These are phyloP conservation scores for Dunaliella primolecta DNA, from an alignment of 139 green algal species.

Conservation along the genomic window DNA sequence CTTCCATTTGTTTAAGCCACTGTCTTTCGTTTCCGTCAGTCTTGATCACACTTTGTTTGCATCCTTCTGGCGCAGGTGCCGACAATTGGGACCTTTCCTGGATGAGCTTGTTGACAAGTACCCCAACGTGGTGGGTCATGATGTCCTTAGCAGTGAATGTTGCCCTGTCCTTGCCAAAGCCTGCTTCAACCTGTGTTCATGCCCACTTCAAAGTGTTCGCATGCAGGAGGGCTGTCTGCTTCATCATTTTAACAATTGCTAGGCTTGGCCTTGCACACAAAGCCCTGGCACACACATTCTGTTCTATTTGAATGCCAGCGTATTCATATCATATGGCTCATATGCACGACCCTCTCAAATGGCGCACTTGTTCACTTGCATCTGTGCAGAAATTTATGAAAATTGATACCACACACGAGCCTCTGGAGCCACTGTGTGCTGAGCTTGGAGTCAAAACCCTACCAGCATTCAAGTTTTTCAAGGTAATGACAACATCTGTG, in stretches of 20 bases:
- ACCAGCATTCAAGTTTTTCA: slow-evolving; percentile 77
- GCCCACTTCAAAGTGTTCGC: too few species aligned
- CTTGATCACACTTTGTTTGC: too few species aligned
- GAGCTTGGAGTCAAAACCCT: slow-evolving; percentile 69
- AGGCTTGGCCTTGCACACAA: background rate
- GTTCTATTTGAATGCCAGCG: background rate
- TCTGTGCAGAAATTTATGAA: slow-evolving; percentile 48
- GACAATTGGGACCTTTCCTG: slow-evolving; percentile 67
- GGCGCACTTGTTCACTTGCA: background rate
- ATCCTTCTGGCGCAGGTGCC: too few species aligned
- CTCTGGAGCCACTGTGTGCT: slow-evolving; percentile 52
- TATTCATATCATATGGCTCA: background rate
- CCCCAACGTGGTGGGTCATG: slow-evolving; percentile 48
- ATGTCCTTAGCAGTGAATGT: background rate
- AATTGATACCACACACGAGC: slow-evolving; percentile 68
- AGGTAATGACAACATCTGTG: slow-evolving; percentile 21
- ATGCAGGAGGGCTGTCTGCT: too few species aligned
- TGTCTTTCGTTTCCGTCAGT: too few species aligned
- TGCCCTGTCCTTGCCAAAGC: background rate
- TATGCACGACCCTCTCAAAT: background rate
- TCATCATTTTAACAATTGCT: background rate
- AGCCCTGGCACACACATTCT: background rate
- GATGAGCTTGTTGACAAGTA: slow-evolving; percentile 69
- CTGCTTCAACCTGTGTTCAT: background rate
- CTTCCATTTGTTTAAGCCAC: too few species aligned